phyloP scores from a whole-genome alignment of 331 rosid genomes.

The Rhamnella rubrinervis region DNA sequence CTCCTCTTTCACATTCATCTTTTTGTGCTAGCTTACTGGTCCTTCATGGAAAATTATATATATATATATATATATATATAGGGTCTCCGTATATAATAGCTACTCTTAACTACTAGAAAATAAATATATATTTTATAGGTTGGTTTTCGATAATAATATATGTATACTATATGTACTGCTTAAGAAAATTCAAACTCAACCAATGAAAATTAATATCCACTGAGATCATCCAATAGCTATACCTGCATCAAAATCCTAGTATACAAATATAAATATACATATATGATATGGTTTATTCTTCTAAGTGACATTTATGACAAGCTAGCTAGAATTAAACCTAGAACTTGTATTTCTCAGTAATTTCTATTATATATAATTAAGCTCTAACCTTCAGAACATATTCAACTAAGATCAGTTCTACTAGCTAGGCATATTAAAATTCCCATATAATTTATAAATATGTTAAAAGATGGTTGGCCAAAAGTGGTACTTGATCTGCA shows the following conservation, averaged over 20 bases:
- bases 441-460: no score
- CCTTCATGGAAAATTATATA: background rate
- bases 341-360: no score
- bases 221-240: constrained; percentile 1
- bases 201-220: background rate
- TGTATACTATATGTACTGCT: background rate
- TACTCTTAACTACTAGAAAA: background rate
- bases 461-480: background rate
- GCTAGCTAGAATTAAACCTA: no score
- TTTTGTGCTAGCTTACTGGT: no score
- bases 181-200: background rate
- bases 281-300: background rate
- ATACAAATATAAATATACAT: background rate
- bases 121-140: background rate
- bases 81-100: background rate
- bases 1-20: constrained; percentile 2
- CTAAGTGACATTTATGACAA: background rate
- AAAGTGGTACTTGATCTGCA: background rate
- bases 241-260: background rate
- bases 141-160: background rate
- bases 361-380: no score
- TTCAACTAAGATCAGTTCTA: no score
- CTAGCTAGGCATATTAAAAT: no score
- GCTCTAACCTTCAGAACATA: no score
- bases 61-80: background rate